These are phyloP conservation scores for Millerozyma miso DNA, from an alignment of 805 yeast species.

Conservation along the genomic window DNA sequence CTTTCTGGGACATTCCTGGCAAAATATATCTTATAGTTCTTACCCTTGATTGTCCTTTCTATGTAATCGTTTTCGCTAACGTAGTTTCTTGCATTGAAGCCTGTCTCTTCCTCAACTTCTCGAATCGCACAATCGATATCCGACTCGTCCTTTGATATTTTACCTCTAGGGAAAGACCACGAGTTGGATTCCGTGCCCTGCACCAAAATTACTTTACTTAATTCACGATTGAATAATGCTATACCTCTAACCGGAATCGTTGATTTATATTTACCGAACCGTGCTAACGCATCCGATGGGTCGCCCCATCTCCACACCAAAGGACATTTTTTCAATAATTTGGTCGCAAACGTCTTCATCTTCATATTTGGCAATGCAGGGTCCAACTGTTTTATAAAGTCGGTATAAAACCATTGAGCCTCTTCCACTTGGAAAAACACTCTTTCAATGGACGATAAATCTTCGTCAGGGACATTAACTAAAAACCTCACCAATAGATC, in stretches of 20 bases:
- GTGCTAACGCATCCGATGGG: constrained; percentile 70
- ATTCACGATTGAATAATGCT: constrained; percentile 68
- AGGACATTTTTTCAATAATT: constrained; percentile 66
- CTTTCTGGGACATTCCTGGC: constrained; percentile 76
- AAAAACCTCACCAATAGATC: constrained; percentile 88
- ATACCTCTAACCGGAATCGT: constrained; percentile 96
- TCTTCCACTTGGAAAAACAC: constrained; percentile 93
- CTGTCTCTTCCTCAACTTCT: constrained; percentile 91
- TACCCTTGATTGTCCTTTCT: constrained; percentile 78
- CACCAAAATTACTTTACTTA: constrained; percentile 72
- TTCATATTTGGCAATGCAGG: constrained; percentile 73
- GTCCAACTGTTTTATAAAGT: constrained; percentile 68
- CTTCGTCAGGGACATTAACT: constrained; percentile 89
- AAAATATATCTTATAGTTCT: constrained; percentile 79
- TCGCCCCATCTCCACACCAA: constrained; percentile 81
- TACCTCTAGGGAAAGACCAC: constrained; percentile 98
- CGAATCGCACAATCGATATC: constrained; percentile 88
- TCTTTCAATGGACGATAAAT: constrained; percentile 72
- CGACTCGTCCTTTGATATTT: constrained; percentile 87
- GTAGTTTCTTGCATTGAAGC: constrained; percentile 72
- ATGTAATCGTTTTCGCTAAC: constrained; percentile 68
- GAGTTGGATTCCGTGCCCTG: constrained; percentile 74
- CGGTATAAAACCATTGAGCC: constrained; percentile 97
- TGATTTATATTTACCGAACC: constrained; percentile 80
- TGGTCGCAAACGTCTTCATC: constrained; percentile 70